Base-by-base conservation (phyloP, 2,329 filamentous ascomycete species). In the Sclerotinia borealis region DNA sequence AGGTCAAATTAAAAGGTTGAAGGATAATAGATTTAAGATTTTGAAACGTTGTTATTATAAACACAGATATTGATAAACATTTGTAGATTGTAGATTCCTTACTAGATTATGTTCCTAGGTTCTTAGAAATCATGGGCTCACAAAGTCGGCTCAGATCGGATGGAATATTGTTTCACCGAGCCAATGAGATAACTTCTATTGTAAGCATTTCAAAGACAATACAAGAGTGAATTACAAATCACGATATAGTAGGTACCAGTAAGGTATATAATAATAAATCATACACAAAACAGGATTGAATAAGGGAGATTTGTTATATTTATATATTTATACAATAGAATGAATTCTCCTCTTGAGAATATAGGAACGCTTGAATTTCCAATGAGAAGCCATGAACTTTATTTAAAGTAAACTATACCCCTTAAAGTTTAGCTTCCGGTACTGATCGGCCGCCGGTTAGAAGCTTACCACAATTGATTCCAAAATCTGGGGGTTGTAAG, bases 101-200 rank as follows among this genome's bases (percentile, higher is more conserved):
- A 27, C 36, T 31, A n/a, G 15, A 15, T 45, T 39, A 10, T 27
- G 27, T 36, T 43, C 13, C 48, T 27, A 43, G n/a, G 31, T 27
- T 62, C 60, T 62, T 49, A 49, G 50, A 62, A 62, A 62, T 62
- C 50, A 62, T 48, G 47, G 22, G 41, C 59, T 55, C 59, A 48
- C 59, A 48, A 36, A 62, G 11, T 62, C 50, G 37, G 41, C 11
- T 55, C 39, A 56, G 43, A 13, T 47, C 43, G 50, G 10, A 37
- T 41, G 50, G 60, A 62, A 36, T 29, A 62, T 62, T 19, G 4
- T 56, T 62, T 49, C 17, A 34, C 50, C 60, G 60, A 39, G 15
- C 60, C 60, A 62, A 62, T 62, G 41, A 29, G 8, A 2, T 7
- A 17, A 17, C 7, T 39, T 48, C 17, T 48, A 62, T 62, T 56